phyloP scores from a whole-genome alignment of 2,329 filamentous ascomycete genomes.

The Venturia oleaginea region DNA sequence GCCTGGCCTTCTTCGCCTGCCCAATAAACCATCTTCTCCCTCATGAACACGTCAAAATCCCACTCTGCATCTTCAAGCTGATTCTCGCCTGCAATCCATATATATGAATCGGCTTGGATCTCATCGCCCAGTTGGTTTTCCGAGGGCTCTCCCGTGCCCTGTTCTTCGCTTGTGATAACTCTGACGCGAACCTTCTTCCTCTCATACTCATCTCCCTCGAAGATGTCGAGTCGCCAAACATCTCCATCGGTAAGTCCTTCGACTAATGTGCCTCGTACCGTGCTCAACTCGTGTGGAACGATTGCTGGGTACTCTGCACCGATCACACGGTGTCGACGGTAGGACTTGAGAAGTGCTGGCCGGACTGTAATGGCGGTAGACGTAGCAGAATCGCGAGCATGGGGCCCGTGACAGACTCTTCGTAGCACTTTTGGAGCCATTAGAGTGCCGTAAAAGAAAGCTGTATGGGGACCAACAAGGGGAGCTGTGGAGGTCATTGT shows the following conservation, averaged over 20 bases:
- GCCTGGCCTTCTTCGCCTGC: slow-evolving; percentile 36
- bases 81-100: slow-evolving; percentile 40
- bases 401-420: slow-evolving; percentile 65
- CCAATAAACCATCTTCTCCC: slow-evolving; percentile 61
- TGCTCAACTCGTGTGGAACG: slow-evolving; percentile 31
- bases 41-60: slow-evolving; percentile 78
- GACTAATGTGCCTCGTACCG: slow-evolving; percentile 64
- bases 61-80: slow-evolving; percentile 66
- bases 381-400: slow-evolving; percentile 14
- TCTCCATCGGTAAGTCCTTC: slow-evolving; percentile 71
- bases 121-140: slow-evolving; percentile 30
- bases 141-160: slow-evolving; percentile 20
- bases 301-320: slow-evolving; percentile 75
- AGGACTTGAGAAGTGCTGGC: slow-evolving; percentile 66
- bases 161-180: slow-evolving; percentile 23
- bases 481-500: background rate
- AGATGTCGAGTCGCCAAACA: slow-evolving; percentile 64
- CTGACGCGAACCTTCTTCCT: slow-evolving; percentile 41
- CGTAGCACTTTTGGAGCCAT: slow-evolving; percentile 87
- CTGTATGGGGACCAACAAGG: slow-evolving; percentile 38
- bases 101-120: slow-evolving; percentile 38
- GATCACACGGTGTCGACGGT: slow-evolving; percentile 61
- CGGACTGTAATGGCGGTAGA: slow-evolving; percentile 45
- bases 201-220: slow-evolving; percentile 70
- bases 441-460: slow-evolving; percentile 60